A percentile compares a stretch with the other conserved stretches of the same genome.
phyloP scores from a whole-genome alignment of 257 asterid genomes.

The Cynanchum wilfordii region DNA sequence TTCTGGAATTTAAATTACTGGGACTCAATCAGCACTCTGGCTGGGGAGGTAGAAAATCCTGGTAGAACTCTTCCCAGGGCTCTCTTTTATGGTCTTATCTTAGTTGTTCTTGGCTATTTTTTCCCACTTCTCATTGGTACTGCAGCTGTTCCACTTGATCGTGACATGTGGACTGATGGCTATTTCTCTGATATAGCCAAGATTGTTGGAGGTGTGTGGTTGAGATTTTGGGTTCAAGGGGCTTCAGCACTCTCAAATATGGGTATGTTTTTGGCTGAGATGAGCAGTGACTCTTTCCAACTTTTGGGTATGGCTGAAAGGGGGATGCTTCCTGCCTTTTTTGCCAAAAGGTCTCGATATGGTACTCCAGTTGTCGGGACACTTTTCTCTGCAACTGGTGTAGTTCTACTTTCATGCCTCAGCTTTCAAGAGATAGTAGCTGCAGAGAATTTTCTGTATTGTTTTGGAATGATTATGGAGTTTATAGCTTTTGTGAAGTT shows the following conservation, averaged over 20 bases:
- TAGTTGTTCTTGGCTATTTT: constrained; percentile 46
- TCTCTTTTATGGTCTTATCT: constrained; percentile 50
- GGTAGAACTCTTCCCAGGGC: constrained; percentile 56
- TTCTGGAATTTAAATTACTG: constrained; percentile 76
- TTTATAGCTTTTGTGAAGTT: constrained; percentile 57
- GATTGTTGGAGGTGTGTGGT: constrained; percentile 60
- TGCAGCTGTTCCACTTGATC: constrained; percentile 49
- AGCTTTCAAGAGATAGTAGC: constrained; percentile 72
- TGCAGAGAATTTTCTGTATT: constrained; percentile 59
- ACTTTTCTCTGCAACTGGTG: constrained; percentile 56
- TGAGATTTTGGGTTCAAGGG: constrained; percentile 59
- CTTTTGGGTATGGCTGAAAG: constrained; percentile 73
- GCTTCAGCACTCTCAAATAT: constrained; percentile 65
- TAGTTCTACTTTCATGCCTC: constrained; percentile 57
- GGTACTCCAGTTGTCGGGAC: constrained; percentile 58
- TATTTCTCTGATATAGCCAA: constrained; percentile 61
- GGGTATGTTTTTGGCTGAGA: constrained; percentile 75
- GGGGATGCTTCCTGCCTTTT: constrained; percentile 55
- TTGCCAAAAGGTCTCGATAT: constrained; percentile 42
- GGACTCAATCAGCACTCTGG: constrained; percentile 58
- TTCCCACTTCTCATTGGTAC: constrained; percentile 61
- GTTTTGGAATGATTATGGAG: constrained; percentile 66
- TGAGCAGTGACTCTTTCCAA: constrained; percentile 70
- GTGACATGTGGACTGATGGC: constrained; percentile 56
- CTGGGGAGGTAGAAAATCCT: constrained; percentile 63